Conservation (phyloP, 2,329 filamentous ascomycete species). For the Trichoderma brevicompactum region DNA sequence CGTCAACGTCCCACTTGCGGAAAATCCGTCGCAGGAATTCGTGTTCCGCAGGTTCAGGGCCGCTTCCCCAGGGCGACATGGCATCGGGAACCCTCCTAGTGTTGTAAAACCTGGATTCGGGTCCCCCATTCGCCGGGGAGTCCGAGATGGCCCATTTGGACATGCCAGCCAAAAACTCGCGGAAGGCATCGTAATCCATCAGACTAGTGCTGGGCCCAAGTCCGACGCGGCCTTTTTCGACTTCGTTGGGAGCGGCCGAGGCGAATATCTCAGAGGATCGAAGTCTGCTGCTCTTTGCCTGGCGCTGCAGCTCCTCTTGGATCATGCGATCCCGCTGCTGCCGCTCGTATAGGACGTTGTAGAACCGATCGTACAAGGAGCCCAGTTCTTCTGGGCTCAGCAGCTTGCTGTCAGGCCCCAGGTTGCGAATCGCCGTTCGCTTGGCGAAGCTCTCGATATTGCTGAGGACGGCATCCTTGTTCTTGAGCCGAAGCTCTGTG, state of each 20-base stretch:
- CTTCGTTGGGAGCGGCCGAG: slow-evolving; percentile 51
- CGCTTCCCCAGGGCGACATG: slow-evolving; percentile 59
- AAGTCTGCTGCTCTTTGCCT: slow-evolving; percentile 61
- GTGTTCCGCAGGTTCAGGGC: slow-evolving; percentile 79
- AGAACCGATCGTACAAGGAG: slow-evolving; percentile 92
- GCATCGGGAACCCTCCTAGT: slow-evolving; percentile 52
- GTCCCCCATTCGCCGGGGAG: slow-evolving; percentile 65
- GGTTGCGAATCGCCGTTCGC: slow-evolving; percentile 91
- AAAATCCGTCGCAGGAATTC: slow-evolving; percentile 92
- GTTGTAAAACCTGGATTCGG: slow-evolving; percentile 59
- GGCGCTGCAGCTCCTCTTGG: slow-evolving; percentile 73
- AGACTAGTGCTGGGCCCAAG: slow-evolving; percentile 85
- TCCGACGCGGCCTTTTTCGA: slow-evolving; percentile 85
- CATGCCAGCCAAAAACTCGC: slow-evolving; percentile 88
- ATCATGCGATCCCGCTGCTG: slow-evolving; percentile 80
- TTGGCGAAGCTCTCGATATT: slow-evolving; percentile 98
- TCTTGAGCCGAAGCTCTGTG: slow-evolving; percentile 83
- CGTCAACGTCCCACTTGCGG: slow-evolving; percentile 82
- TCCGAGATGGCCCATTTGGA: slow-evolving; percentile 94
- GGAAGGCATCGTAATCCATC: slow-evolving; percentile 97
- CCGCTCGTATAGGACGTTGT: slow-evolving; percentile 86
- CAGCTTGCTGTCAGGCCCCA: slow-evolving; percentile 94
- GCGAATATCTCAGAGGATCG: slow-evolving; percentile 46
- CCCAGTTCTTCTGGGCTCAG: slow-evolving; percentile 84
- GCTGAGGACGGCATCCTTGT: slow-evolving; percentile 91